Conservation (phyloP, 345 rosid species). For the Aegle marmelos region DNA sequence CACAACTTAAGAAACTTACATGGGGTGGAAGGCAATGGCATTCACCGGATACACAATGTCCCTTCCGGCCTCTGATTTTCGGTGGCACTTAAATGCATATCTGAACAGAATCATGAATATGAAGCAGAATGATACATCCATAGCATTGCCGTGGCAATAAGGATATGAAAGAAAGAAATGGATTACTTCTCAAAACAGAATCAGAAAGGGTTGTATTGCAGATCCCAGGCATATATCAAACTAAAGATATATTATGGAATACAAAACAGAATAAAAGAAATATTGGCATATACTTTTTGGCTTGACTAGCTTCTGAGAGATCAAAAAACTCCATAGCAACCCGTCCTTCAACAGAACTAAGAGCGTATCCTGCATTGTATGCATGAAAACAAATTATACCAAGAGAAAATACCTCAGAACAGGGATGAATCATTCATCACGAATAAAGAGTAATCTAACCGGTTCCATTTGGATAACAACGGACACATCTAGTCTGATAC, state of each 20-base stretch:
- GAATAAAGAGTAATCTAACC: constrained; percentile 32
- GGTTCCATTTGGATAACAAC: constrained; percentile 94
- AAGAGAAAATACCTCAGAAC: background rate
- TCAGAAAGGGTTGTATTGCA: background rate
- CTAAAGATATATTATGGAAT: background rate
- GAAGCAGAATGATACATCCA: background rate
- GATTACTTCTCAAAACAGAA: background rate
- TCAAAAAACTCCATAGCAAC: constrained; percentile 99
- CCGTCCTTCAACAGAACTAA: constrained; percentile 95
- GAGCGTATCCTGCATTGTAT: constrained; percentile 83
- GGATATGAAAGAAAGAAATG: background rate
- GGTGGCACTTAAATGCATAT: constrained; percentile 97
- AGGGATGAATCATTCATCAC: background rate
- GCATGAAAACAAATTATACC: constrained; percentile 7
- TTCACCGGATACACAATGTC: constrained; percentile 96
- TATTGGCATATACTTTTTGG: constrained; percentile 66
- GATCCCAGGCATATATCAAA: background rate
- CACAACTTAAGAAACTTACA: constrained; percentile 54
- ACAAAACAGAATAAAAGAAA: background rate
- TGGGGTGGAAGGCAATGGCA: constrained; percentile 95
- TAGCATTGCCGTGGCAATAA: background rate
- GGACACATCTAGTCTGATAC: constrained; percentile 93
- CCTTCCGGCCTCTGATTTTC: constrained; percentile 95
- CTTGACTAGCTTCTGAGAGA: constrained; percentile 87
- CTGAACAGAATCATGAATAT: constrained; percentile 35